Conservation (phyloP, 805 yeast species). For the Candida ovalis region DNA sequence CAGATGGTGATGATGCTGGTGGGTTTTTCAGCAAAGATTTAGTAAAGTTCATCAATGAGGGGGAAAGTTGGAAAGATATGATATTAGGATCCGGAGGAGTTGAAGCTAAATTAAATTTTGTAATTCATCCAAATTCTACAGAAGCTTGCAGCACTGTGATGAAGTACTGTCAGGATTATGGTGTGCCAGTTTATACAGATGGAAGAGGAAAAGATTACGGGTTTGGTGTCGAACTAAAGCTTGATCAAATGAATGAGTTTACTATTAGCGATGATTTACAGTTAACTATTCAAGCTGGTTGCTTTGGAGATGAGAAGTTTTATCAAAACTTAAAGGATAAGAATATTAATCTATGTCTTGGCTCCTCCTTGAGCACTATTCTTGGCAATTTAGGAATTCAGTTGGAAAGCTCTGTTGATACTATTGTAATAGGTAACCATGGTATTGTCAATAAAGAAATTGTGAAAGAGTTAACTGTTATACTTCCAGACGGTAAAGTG, state of each 20-base stretch:
- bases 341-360: constrained; percentile 2
- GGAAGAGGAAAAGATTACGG: constrained; percentile 2
- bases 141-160: constrained; percentile 21
- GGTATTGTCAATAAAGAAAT: constrained; percentile 5
- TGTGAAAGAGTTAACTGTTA: constrained; percentile 18
- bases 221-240: constrained; percentile 11
- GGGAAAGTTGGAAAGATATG: constrained; percentile 20
- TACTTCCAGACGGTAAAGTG: constrained; percentile 28
- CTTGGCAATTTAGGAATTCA: constrained; percentile 18
- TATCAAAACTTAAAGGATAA: neutral
- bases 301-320: neutral
- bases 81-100: constrained; percentile 20
- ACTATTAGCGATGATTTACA: neutral
- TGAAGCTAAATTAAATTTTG: constrained; percentile 12
- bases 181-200: constrained; percentile 24
- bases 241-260: constrained; percentile 13
- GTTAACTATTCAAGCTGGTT: constrained; percentile 7
- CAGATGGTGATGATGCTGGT: neutral
- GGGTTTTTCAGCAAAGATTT: constrained; percentile 19
- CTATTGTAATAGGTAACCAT: constrained; percentile 9
- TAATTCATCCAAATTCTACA: constrained; percentile 20
- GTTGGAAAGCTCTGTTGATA: constrained; percentile 1
- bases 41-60: constrained; percentile 15
- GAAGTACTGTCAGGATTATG: constrained; percentile 23
- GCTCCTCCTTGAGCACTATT: constrained; percentile 17